These are phyloP conservation scores for Rhizopus sp. DNA, from an alignment of 371 early-diverging fungal genomes.

Conservation along the genomic window DNA sequence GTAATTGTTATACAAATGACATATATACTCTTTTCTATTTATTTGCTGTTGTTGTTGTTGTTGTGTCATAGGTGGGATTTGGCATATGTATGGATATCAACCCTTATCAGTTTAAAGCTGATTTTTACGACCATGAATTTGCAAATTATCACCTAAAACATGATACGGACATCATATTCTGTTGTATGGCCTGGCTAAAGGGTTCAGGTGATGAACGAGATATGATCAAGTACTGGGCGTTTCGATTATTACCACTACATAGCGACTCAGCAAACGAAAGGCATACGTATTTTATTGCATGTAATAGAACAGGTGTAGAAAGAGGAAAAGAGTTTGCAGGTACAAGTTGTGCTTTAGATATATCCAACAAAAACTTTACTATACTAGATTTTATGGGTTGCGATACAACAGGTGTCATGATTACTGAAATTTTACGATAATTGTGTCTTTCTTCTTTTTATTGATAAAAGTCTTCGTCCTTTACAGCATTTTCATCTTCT, in stretches of 20 bases:
- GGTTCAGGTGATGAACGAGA: slow-evolving; percentile 19
- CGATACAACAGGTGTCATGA: slow-evolving; percentile 41
- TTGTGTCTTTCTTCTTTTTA: slow-evolving; percentile 6
- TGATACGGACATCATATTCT: slow-evolving; percentile 51
- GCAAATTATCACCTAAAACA: slow-evolving; percentile 59
- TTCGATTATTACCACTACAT: slow-evolving; percentile 53
- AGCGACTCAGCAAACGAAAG: not conserved
- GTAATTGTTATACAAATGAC: slow-evolving; percentile 19
- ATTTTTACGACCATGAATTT: slow-evolving; percentile 71
- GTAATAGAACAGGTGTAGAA: slow-evolving; percentile 72
- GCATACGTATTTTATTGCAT: slow-evolving; percentile 47
- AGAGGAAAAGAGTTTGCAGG: slow-evolving; percentile 59
- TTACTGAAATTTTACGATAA: slow-evolving; percentile 29
- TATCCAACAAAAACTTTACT: slow-evolving; percentile 25
- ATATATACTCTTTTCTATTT: not conserved
- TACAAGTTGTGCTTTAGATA: slow-evolving; percentile 49
- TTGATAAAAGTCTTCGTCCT: slow-evolving; percentile 42
- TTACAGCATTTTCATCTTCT: slow-evolving; percentile 72
- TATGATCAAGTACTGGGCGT: slow-evolving; percentile 65
- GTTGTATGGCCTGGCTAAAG: slow-evolving; percentile 76
- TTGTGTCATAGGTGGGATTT: slow-evolving; percentile 58
- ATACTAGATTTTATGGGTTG: slow-evolving; percentile 35
- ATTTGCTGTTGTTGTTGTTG: not conserved
- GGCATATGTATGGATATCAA: slow-evolving; percentile 88
- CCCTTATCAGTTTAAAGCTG: slow-evolving; percentile 68